These are phyloP conservation scores for Chrysosphaeria jannelii DNA, from an alignment of 2,329 filamentous ascomycete species.

Conservation along the genomic window DNA sequence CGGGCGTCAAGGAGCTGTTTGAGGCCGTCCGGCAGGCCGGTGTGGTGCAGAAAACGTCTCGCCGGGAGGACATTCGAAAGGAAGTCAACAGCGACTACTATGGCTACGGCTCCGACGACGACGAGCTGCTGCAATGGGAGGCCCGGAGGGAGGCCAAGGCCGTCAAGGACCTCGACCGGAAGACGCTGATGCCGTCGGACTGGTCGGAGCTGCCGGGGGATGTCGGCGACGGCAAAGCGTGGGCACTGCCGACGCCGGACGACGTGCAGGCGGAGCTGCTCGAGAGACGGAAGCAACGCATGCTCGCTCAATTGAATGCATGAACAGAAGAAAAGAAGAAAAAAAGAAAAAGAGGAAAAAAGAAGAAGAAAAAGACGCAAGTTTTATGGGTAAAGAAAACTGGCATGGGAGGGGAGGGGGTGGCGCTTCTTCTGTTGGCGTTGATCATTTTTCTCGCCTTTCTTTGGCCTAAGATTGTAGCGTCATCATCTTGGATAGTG, in stretches of 20 bases:
- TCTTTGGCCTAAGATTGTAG: no score
- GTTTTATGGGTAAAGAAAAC: no score
- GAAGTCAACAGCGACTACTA: constrained; percentile 87
- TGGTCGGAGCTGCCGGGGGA: constrained; percentile 81
- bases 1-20: constrained; percentile 88
- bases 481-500: no score
- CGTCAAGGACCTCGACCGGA: constrained; percentile 28
- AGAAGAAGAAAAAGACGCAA: no score
- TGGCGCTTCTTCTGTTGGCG: no score
- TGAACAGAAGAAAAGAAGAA: no score
- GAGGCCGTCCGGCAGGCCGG: constrained; percentile 29
- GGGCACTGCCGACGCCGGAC: constrained; percentile 60
- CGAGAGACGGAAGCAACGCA: constrained; percentile 50
- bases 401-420: no score
- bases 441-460: no score
- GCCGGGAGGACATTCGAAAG: constrained; percentile 36
- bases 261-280: constrained; percentile 89
- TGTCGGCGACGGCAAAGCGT: constrained; percentile 48
- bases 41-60: neutral
- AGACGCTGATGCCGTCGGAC: constrained; percentile 26
- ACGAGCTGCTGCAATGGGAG: constrained; percentile 53
- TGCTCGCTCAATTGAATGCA: constrained; percentile 39
- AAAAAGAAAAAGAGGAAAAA: no score
- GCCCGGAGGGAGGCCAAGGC: constrained; percentile 58
- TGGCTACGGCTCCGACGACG: constrained; percentile 74